These are phyloP conservation scores for Rhodocollybia butyracea DNA, from an alignment of 768 basidiomycete genomes.

Conservation along the genomic window DNA sequence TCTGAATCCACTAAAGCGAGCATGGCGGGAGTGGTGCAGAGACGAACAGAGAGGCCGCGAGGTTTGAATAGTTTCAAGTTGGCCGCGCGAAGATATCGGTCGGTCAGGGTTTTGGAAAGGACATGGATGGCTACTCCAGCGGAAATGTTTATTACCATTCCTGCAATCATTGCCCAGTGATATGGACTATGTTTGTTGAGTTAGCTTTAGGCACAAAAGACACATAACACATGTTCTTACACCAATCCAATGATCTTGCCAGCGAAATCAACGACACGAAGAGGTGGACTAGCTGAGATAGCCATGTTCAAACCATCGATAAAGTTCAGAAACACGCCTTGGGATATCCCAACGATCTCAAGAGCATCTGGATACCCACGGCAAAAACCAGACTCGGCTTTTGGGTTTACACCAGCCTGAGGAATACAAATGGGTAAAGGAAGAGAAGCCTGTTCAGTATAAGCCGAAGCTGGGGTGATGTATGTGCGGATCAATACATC, in stretches of 20 bases:
- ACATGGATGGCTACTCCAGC: constrained; percentile 14
- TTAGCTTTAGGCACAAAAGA: not conserved
- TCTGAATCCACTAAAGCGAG: constrained; percentile 11
- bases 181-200: constrained; percentile 13
- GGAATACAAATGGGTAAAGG: constrained; percentile 17
- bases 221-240: constrained; percentile 8
- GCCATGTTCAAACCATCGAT: constrained; percentile 21
- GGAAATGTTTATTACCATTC: constrained; percentile 10
- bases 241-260: constrained; percentile 20
- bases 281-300: constrained; percentile 21
- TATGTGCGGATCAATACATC: not conserved
- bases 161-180: constrained; percentile 21
- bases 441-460: too few relatives aligned
- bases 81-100: constrained; percentile 20
- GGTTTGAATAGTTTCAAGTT: constrained; percentile 20
- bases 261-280: constrained; percentile 16
- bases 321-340: constrained; percentile 18
- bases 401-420: constrained; percentile 11
- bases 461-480: too few relatives aligned
- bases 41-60: constrained; percentile 20
- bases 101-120: constrained; percentile 22
- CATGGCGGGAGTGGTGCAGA: constrained; percentile 21
- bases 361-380: constrained; percentile 15
- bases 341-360: constrained; percentile 10
- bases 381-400: constrained; percentile 16